These are phyloP conservation scores for Puccinia hordei DNA, from an alignment of 1,284 basidiomycete species.

Conservation along the genomic window DNA sequence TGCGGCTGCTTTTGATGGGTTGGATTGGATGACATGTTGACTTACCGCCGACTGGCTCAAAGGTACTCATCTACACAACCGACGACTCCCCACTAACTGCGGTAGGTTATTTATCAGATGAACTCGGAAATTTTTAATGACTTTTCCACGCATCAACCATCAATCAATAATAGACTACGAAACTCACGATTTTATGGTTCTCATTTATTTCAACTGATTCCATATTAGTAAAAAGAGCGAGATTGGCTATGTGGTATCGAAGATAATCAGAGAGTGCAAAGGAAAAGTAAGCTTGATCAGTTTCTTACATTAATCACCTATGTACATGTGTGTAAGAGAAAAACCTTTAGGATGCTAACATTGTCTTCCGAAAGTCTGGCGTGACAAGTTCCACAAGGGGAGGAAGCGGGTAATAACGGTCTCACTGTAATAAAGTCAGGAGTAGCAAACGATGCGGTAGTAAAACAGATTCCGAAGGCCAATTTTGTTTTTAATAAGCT, in stretches of 20 bases:
- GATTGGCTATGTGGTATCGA: not conserved
- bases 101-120: not conserved
- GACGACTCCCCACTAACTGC: constrained; percentile 1
- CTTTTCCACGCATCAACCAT: too few species aligned
- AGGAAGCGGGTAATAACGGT: not conserved
- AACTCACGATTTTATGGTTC: not conserved
- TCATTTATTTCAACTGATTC: not conserved
- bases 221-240: constrained; percentile 6
- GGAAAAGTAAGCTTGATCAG: constrained; percentile 6
- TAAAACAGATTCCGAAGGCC: not conserved
- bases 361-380: not conserved
- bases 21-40: not conserved
- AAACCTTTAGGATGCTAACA: not conserved
- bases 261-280: not conserved
- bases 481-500: not conserved
- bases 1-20: not conserved
- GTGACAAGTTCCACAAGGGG: not conserved
- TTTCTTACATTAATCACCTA: not conserved
- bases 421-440: not conserved
- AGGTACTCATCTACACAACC: constrained; percentile 10
- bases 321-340: too few species aligned
- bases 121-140: not conserved
- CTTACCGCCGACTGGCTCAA: not conserved
- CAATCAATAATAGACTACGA: not conserved
- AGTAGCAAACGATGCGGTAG: constrained; percentile 5